Conservation (phyloP, 1,139 yeast genomes). For the Sugiyamaella japonica region DNA sequence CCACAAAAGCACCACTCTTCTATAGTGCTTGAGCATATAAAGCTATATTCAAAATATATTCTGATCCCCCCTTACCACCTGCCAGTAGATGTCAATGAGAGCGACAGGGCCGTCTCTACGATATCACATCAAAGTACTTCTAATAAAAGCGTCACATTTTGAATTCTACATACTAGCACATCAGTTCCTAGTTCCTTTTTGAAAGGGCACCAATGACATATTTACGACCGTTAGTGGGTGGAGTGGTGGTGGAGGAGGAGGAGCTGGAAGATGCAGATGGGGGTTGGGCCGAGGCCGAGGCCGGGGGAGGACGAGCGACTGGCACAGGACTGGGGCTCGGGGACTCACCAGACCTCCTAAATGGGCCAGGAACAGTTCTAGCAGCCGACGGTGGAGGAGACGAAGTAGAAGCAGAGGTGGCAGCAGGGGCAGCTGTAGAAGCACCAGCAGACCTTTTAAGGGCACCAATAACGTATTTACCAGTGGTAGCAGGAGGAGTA, state of each 20-base stretch:
- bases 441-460: conserved; percentile 6
- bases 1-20: conserved; percentile 17
- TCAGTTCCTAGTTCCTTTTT: neutral
- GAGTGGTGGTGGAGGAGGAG: neutral
- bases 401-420: neutral
- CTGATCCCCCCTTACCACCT: neutral
- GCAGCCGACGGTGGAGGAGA: conserved; percentile 3
- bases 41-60: neutral
- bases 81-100: neutral
- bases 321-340: conserved; percentile 1
- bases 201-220: conserved; percentile 16
- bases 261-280: conserved; percentile 5
- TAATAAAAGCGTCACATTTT: neutral
- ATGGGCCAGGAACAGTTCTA: conserved; percentile 8
- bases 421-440: conserved; percentile 1
- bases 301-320: conserved; percentile 9
- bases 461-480: conserved; percentile 17
- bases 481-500: conserved; percentile 7
- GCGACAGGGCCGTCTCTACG: neutral
- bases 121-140: too few relatives aligned
- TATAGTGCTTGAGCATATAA: neutral
- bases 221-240: conserved; percentile 6
- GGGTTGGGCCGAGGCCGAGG: conserved; percentile 1
- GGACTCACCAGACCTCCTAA: neutral
- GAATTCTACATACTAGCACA: neutral